Conservation (phyloP, 2,329 filamentous ascomycete genomes). For the Cercospora nicotianae region DNA sequence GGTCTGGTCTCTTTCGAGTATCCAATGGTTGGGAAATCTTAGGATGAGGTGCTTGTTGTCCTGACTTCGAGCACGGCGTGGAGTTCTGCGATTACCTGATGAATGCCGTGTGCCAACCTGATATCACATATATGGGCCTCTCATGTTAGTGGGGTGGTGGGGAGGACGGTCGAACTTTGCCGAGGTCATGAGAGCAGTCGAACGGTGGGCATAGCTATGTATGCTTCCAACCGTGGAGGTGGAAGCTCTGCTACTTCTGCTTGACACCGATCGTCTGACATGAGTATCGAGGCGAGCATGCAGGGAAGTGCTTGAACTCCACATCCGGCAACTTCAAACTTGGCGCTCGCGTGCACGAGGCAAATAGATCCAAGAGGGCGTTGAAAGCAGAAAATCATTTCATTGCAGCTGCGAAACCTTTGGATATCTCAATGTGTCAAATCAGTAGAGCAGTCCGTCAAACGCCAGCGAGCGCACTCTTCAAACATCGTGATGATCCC, state of each 20-base stretch:
- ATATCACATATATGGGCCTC: neutral
- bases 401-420: slow-evolving; percentile 2
- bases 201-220: neutral
- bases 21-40: neutral
- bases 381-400: neutral
- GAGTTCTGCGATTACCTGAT: neutral
- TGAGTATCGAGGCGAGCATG: neutral
- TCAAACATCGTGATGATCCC: neutral
- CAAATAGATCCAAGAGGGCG: too few species aligned
- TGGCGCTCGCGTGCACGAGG: neutral
- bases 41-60: neutral
- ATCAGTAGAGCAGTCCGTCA: neutral
- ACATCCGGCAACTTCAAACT: neutral
- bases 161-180: neutral
- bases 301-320: neutral
- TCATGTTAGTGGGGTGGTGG: neutral
- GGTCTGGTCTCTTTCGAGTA: neutral
- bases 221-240: neutral
- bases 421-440: slow-evolving; percentile 14
- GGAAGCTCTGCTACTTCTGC: neutral
- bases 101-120: neutral
- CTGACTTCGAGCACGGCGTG: neutral
- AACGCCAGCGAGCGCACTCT: slow-evolving; percentile 2
- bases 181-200: neutral
- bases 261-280: neutral